These are phyloP conservation scores for Ophiognomonia clavigignenti-juglandacearum DNA, from an alignment of 2,329 filamentous ascomycete genomes.

Conservation along the genomic window DNA sequence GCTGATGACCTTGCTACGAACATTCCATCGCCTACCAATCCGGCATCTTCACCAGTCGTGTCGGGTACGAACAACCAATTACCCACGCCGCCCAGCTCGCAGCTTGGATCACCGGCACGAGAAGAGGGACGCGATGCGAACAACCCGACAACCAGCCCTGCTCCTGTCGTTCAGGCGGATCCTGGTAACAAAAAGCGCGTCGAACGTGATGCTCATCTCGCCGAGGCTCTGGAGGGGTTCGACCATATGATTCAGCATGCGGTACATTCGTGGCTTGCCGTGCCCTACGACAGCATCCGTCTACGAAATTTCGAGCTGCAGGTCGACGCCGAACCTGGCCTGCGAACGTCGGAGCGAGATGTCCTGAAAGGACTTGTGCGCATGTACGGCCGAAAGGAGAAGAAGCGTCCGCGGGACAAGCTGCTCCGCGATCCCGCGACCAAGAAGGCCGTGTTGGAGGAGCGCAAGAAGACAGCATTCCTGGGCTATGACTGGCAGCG, in stretches of 20 bases:
- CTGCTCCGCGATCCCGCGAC: slow-evolving; percentile 69
- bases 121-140: slow-evolving; percentile 3
- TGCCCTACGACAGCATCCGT: slow-evolving; percentile 43
- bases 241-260: slow-evolving; percentile 35
- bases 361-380: slow-evolving; percentile 46
- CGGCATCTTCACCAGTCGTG: not conserved
- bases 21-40: not conserved
- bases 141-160: not conserved
- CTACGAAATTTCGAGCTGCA: slow-evolving; percentile 45
- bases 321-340: slow-evolving; percentile 34
- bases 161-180: not conserved
- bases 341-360: slow-evolving; percentile 33
- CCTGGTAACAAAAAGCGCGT: not conserved
- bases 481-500: slow-evolving; percentile 82
- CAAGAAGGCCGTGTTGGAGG: slow-evolving; percentile 65
- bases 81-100: not conserved
- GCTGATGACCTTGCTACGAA: not conserved
- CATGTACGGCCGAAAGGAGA: slow-evolving; percentile 57
- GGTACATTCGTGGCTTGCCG: slow-evolving; percentile 39
- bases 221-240: slow-evolving; percentile 32
- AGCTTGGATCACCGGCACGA: not conserved
- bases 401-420: slow-evolving; percentile 78
- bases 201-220: slow-evolving; percentile 23
- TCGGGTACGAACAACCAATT: not conserved
- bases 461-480: slow-evolving; percentile 80